phyloP scores from a whole-genome alignment of 2,329 filamentous ascomycete species.

The Penicillium polonicum region DNA sequence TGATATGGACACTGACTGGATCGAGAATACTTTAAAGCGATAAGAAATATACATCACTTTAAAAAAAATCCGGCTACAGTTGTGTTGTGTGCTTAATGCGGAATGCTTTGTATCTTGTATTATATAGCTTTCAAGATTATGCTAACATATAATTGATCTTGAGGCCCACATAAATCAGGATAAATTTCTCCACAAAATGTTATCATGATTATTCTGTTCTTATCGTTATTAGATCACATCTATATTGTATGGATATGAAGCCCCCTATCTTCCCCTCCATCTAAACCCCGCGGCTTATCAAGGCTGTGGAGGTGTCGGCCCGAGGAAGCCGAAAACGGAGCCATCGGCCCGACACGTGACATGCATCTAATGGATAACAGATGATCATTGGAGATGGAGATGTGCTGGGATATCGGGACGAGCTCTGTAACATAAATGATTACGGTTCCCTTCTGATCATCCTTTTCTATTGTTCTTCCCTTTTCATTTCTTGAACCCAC shows the following conservation, averaged over 20 bases:
- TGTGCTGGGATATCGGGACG: neutral
- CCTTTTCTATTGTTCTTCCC: neutral
- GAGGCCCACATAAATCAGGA: neutral
- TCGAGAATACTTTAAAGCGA: slow-evolving; percentile 32
- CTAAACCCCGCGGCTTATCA: neutral
- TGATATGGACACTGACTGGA: slow-evolving; percentile 45
- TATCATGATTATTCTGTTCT: neutral
- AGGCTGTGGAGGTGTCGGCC: slow-evolving; percentile 17
- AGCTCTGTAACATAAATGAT: slow-evolving; percentile 10
- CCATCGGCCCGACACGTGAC: slow-evolving; percentile 35
- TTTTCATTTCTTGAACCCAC: neutral
- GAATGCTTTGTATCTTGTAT: neutral
- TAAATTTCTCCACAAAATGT: neutral
- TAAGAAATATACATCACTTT: slow-evolving; percentile 4
- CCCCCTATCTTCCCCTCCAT: neutral
- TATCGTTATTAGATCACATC: neutral
- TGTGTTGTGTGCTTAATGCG: neutral
- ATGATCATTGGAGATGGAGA: slow-evolving; percentile 1
- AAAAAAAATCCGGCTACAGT: neutral
- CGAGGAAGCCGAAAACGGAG: slow-evolving; percentile 17
- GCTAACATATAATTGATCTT: neutral
- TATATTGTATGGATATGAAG: neutral
- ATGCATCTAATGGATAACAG: slow-evolving; percentile 5
- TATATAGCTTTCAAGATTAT: neutral
- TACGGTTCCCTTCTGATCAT: neutral